These are phyloP conservation scores for Enteropsectra breve DNA, from an alignment of 371 early-diverging fungal genomes.

Conservation along the genomic window DNA sequence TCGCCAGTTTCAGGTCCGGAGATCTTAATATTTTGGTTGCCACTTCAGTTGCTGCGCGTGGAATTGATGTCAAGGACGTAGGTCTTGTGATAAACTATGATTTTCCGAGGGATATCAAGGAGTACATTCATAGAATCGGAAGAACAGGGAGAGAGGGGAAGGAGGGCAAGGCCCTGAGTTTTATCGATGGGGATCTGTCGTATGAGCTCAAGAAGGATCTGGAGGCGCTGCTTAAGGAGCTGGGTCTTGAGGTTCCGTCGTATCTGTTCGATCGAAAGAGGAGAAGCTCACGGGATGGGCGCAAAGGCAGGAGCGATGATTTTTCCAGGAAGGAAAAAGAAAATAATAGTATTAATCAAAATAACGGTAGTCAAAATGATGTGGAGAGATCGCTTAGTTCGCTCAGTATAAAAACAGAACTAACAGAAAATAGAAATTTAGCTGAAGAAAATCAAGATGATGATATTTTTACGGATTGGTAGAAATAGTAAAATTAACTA, in stretches of 20 bases:
- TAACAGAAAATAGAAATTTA: too few relatives aligned
- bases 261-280: slow-evolving; percentile 57
- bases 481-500: too few relatives aligned
- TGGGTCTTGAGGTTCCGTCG: slow-evolving; percentile 78
- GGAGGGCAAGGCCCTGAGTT: slow-evolving; percentile 79
- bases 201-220: slow-evolving; percentile 77
- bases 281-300: not conserved
- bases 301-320: too few relatives aligned
- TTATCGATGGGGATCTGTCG: slow-evolving; percentile 63
- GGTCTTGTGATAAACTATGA: slow-evolving; percentile 98
- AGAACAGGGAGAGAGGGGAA: slow-evolving; percentile 63
- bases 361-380: not conserved
- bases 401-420: too few relatives aligned
- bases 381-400: not conserved
- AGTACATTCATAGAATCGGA: slow-evolving; percentile 89
- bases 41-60: slow-evolving; percentile 91
- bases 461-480: too few relatives aligned
- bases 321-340: too few relatives aligned
- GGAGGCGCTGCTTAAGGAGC: slow-evolving; percentile 76
- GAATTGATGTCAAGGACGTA: slow-evolving; percentile 93
- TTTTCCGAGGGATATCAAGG: slow-evolving; percentile 79
- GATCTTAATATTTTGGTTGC: slow-evolving; percentile 85
- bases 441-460: too few relatives aligned
- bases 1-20: slow-evolving; percentile 84
- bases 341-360: too few relatives aligned